These are phyloP conservation scores for Penicillium goetzii DNA, from an alignment of 495 filamentous ascomycete species.

Conservation along the genomic window DNA sequence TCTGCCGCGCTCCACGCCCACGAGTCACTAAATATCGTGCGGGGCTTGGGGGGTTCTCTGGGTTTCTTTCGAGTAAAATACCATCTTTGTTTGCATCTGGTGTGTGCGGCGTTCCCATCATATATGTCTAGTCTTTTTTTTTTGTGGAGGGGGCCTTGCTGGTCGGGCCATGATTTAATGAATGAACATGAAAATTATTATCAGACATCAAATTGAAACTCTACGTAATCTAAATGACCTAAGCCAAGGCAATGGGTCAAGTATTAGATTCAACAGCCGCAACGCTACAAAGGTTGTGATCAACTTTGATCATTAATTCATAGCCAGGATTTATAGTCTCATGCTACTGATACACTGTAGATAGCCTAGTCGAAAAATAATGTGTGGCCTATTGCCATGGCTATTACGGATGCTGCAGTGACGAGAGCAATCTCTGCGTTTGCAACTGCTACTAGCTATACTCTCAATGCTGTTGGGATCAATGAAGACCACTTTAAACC, in stretches of 20 bases:
- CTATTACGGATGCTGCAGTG: too few species aligned
- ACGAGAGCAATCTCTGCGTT: too few species aligned
- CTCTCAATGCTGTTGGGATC: too few species aligned
- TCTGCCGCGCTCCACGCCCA: constrained; percentile 26
- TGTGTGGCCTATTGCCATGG: too few species aligned
- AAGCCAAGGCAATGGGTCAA: neutral
- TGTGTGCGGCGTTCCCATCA: constrained; percentile 23
- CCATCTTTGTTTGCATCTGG: constrained; percentile 35
- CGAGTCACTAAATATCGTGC: constrained; percentile 16
- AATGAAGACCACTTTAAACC: too few species aligned
- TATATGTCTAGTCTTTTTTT: constrained; percentile 9
- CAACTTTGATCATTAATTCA: too few species aligned
- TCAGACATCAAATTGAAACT: neutral
- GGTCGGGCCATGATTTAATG: constrained; percentile 33
- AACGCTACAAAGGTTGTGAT: too few species aligned
- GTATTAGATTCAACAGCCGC: too few species aligned
- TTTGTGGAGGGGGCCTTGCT: constrained; percentile 12
- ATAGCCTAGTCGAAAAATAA: too few species aligned
- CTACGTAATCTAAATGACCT: neutral
- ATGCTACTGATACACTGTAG: too few species aligned
- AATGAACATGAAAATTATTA: constrained; percentile 24
- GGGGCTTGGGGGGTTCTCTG: neutral
- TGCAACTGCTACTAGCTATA: too few species aligned
- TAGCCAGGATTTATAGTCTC: too few species aligned
- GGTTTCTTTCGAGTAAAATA: constrained; percentile 26